phyloP scores from a whole-genome alignment of 768 basidiomycete genomes.

The Lenzites betulinus region DNA sequence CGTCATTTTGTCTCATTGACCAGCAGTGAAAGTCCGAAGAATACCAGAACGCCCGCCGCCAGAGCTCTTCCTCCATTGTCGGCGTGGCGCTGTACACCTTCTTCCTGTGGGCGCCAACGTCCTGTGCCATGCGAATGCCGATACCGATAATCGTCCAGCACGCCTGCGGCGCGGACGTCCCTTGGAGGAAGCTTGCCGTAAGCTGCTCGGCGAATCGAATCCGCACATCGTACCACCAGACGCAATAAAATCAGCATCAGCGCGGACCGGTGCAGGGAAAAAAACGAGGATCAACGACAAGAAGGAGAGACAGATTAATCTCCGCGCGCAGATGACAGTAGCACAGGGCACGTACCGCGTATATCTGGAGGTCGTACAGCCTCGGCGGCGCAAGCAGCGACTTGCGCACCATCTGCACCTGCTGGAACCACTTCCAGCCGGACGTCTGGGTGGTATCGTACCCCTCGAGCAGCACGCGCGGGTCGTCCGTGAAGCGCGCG shows the following conservation, averaged over 20 bases:
- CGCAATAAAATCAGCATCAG: constrained; percentile 18
- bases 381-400: constrained; percentile 56
- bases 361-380: constrained; percentile 72
- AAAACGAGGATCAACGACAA: neutral
- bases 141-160: constrained; percentile 61
- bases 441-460: constrained; percentile 34
- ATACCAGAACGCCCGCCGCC: constrained; percentile 71
- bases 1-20: neutral
- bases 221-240: constrained; percentile 26
- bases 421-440: constrained; percentile 53
- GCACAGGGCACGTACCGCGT: constrained; percentile 44
- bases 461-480: constrained; percentile 39
- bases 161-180: constrained; percentile 49
- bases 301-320: too few relatives aligned
- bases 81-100: constrained; percentile 41
- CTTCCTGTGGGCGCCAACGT: constrained; percentile 71
- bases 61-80: constrained; percentile 65
- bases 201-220: constrained; percentile 30
- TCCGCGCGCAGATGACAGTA: too few relatives aligned
- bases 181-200: constrained; percentile 42
- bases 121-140: constrained; percentile 72
- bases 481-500: constrained; percentile 53
- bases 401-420: constrained; percentile 63
- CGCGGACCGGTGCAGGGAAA: neutral
- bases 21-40: constrained; percentile 1